Evolutionary conservation across 345 rosid species (phyloP).

Genomic region (Sisymbrium irio): DNA sequence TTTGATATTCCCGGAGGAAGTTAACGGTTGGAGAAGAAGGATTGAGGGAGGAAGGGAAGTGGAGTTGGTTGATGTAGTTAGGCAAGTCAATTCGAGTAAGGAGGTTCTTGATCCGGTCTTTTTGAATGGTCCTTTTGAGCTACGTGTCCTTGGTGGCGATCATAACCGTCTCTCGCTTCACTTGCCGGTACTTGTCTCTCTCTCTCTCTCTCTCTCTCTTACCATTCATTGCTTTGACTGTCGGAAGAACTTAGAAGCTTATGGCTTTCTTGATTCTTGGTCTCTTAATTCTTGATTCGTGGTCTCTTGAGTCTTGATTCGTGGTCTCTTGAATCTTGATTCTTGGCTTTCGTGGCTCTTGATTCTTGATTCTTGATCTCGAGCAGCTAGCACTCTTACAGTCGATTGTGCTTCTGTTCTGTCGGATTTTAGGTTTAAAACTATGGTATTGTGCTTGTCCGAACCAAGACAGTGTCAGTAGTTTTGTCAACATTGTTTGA

Average conservation of each 20-base stretch:
- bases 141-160: conserved; percentile 41
- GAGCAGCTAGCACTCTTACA: not conserved
- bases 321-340: not conserved
- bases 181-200: conserved; percentile 46
- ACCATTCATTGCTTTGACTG: not conserved
- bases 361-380: not conserved
- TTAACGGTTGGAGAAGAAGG: conserved; percentile 50
- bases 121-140: conserved; percentile 66
- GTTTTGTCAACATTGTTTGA: no score
- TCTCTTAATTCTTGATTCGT: no score
- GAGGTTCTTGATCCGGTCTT: conserved; percentile 47
- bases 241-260: not conserved
- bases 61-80: conserved; percentile 41
- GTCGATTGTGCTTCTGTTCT: no score
- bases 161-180: conserved; percentile 39
- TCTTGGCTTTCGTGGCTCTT: not conserved
- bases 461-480: no score
- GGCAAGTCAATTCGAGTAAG: conserved; percentile 38
- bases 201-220: not conserved
- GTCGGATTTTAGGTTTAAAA: no score
- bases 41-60: conserved; percentile 22
- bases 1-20: conserved; percentile 54
- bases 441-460: not conserved
- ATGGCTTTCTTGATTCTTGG: not conserved
- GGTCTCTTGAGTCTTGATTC: not conserved